Evolutionary conservation across 164 flowering plant species (phyloP).

Genomic region (Taxillus chinensis): DNA sequence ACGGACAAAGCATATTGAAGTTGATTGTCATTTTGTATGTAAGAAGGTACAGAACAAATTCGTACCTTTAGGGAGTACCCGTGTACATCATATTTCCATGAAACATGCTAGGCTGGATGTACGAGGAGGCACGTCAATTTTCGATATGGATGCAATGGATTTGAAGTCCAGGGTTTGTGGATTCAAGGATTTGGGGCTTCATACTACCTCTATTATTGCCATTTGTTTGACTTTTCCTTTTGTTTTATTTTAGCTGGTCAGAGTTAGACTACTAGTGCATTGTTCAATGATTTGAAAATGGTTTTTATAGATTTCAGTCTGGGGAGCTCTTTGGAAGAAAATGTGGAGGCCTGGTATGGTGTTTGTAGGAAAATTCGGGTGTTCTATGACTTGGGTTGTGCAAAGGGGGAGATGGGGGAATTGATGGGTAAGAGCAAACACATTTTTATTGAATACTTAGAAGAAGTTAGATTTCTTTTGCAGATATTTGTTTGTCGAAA

Average conservation of each 20-base stretch:
- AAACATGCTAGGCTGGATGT: constrained; percentile 49
- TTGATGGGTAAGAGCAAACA: constrained; percentile 27
- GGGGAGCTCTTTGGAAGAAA: constrained; percentile 24
- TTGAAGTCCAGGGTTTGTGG: constrained; percentile 21
- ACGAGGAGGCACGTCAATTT: constrained; percentile 35
- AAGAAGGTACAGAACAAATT: no score
- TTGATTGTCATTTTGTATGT: no score
- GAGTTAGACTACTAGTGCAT: constrained; percentile 20
- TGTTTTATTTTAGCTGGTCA: constrained; percentile 26
- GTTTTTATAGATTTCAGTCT: constrained; percentile 37
- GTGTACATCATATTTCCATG: constrained; percentile 66
- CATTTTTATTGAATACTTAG: constrained; percentile 34
- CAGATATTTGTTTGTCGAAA: constrained; percentile 23
- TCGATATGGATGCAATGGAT: constrained; percentile 16
- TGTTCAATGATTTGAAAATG: constrained; percentile 43
- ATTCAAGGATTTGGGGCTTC: constrained; percentile 34
- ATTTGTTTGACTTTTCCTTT: constrained; percentile 58
- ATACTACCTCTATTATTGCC: constrained; percentile 27
- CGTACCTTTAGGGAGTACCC: no score
- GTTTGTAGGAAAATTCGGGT: constrained; percentile 48
- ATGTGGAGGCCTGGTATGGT: constrained; percentile 45
- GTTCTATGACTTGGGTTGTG: constrained; percentile 53
- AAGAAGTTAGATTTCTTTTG: constrained; percentile 43
- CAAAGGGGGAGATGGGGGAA: constrained; percentile 39
- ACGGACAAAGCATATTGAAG: no score